Evolutionary conservation across 2,329 filamentous ascomycete genomes (phyloP), one percentile per base, ranked within the genome.

Genomic region (Exserohilum rostratum): DNA sequence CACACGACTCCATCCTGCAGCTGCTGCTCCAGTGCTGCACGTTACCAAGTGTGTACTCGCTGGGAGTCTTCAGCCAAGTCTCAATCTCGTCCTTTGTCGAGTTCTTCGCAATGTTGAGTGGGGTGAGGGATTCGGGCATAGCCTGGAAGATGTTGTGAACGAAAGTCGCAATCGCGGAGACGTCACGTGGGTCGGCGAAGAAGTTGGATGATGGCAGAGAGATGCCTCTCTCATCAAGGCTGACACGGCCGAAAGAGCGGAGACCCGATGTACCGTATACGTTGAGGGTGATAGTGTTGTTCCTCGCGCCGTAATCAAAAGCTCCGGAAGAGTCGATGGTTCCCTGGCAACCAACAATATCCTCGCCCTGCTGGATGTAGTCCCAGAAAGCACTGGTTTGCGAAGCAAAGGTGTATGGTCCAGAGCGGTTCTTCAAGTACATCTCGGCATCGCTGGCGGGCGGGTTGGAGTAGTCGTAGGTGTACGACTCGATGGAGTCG

Each of bases 231-330:
- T 70, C 67, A 43, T 81, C 78, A 12, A 83, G 74, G 6, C 75
- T 64, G 3, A 83, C 81, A 4, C 74, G 72, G 1, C 82, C 81
- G 0, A 75, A 67, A 2, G 82, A 84, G 5, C 77, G 75, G 18
- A 84, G 73, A 1, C 83, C 83, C 0, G 82, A 84, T 0, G 83
- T 85, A 7, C 82, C 82, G 70, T 85, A 85, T 4, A 85, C 69
- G 65, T 85, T 85, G 17, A 85, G 73, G 0, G 82, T 84, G 46
- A 85, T 80, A 55, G 80, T 83, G 53, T 75, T 74, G 30, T 66
- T 62, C 1, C 54, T 77, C 15, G 6, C 33, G n/a, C n/a, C n/a
- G 61, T 68, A 80, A 7, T 72, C 78, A 1, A 69, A 65, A 35
- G 72, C 77, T 2, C 82, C 82, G 0, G 79, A 70, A 0, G 79